Evolutionary conservation across 129 eudicot species (phyloP), one percentile per base, ranked within the genome.

Genomic region (Ambrosia trifida): DNA sequence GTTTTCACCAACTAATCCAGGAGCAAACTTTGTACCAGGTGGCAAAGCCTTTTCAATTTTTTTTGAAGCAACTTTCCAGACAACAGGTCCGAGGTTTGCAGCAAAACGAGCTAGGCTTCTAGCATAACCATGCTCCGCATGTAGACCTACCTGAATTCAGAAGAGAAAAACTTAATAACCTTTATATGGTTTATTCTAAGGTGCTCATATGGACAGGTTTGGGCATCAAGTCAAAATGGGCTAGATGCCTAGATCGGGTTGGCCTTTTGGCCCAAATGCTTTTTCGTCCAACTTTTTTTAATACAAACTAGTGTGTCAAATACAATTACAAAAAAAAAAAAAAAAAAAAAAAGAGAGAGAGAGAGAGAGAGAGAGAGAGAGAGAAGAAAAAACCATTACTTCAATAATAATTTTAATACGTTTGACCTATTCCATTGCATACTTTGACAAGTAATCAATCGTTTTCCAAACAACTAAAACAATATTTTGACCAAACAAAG

Each of bases 101-200:
- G 99, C 99, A 76, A 81, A 95, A 19, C 93, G 89, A 32, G 97
- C 97, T 53, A 95, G 75, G 82, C 99, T 95, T 85, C 99, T 86
- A 49, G 97, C 96, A 77, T 95, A 95, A 50, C 89, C 89, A 73
- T 85, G 87, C 67, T 90, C 99, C 2, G 81, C 35, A 58, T 88
- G 96, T 47, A 90, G 79, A 67, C 96, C 97, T 12, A 90, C 91
- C 97, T 95, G 90, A 58, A 66, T 80, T 36, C 40, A 24, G 49
- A 69, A n/a, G 2, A 18, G 7, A 49, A 24, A 59, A 1, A 59
- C 1, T 30, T 54, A 78, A 72, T 67, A 70, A 6, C 43, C 12
- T 60, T 56, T 4, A 59, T 59, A 59, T 16, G 13, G 4, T 35
- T 24, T 24, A 24, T 24, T 24, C 1, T 24, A 24, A 24, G 28